Conservation (phyloP, 495 filamentous ascomycete species). For the Pyronema omphalodes region DNA sequence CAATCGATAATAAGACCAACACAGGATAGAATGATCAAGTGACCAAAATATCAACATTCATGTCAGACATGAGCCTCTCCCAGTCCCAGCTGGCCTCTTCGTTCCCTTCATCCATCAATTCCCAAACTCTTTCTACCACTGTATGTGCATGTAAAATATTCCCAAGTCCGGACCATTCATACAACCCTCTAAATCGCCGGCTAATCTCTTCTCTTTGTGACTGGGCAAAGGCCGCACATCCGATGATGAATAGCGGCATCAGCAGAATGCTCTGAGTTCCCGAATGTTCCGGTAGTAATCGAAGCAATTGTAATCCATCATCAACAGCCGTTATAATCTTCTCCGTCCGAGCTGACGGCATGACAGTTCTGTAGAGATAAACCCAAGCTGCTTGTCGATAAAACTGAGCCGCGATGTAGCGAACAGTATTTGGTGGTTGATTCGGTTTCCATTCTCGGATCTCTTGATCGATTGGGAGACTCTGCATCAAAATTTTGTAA, state of each 20-base stretch:
- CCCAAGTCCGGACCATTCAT: slow-evolving; percentile 58
- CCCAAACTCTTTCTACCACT: slow-evolving; percentile 68
- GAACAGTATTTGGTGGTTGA: slow-evolving; percentile 49
- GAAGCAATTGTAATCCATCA: slow-evolving; percentile 47
- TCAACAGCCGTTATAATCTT: slow-evolving; percentile 61
- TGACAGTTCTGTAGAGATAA: slow-evolving; percentile 71
- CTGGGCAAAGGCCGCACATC: slow-evolving; percentile 59
- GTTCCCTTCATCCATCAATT: slow-evolving; percentile 55
- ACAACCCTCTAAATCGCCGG: slow-evolving; percentile 47
- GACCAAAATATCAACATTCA: slow-evolving; percentile 69
- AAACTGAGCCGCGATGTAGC: slow-evolving; percentile 57
- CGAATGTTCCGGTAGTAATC: slow-evolving; percentile 42
- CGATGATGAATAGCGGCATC: slow-evolving; percentile 74
- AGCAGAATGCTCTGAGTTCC: slow-evolving; percentile 64
- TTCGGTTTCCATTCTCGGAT: slow-evolving; percentile 60
- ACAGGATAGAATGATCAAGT: slow-evolving; percentile 30
- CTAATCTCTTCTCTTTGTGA: slow-evolving; percentile 51
- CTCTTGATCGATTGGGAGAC: slow-evolving; percentile 56
- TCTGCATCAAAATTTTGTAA: slow-evolving; percentile 53
- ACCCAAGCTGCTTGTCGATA: slow-evolving; percentile 87
- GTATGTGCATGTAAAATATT: slow-evolving; percentile 61
- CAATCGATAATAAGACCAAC: background rate
- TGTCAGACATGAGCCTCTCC: slow-evolving; percentile 58
- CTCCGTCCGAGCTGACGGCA: slow-evolving; percentile 47
- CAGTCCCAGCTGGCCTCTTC: slow-evolving; percentile 74